Conservation (phyloP, 1,284 basidiomycete genomes). For the Cutaneotrichosporon sp. region DNA sequence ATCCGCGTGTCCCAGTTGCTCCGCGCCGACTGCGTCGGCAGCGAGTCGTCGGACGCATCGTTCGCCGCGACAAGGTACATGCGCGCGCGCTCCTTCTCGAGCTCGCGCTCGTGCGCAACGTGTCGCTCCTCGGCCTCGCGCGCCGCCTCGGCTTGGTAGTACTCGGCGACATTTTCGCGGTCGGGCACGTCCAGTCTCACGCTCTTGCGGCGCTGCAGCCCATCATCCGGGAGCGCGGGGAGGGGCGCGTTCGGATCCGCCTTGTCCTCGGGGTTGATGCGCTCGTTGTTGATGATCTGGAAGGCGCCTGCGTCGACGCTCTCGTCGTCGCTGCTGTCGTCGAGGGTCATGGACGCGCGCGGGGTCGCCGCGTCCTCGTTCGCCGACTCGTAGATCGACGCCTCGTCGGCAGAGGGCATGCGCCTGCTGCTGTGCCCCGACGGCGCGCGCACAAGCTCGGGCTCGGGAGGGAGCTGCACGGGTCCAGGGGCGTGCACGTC, state of each 20-base stretch:
- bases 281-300: slow-evolving; percentile 48
- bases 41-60: slow-evolving; percentile 16
- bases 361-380: slow-evolving; percentile 34
- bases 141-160: slow-evolving; percentile 4
- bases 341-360: slow-evolving; percentile 10
- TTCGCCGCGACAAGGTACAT: slow-evolving; percentile 14
- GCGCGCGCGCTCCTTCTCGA: slow-evolving; percentile 6
- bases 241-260: not conserved
- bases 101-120: slow-evolving; percentile 2
- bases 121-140: slow-evolving; percentile 9
- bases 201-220: slow-evolving; percentile 39
- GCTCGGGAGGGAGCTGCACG: slow-evolving; percentile 31
- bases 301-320: slow-evolving; percentile 29
- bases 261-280: slow-evolving; percentile 11
- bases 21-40: not conserved
- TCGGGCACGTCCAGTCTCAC: slow-evolving; percentile 45
- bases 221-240: slow-evolving; percentile 6
- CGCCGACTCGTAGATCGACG: slow-evolving; percentile 50
- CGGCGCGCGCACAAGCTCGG: slow-evolving; percentile 13
- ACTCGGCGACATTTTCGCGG: not conserved
- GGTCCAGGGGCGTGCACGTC: slow-evolving; percentile 46
- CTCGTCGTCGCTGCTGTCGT: slow-evolving; percentile 39
- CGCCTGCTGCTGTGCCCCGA: not conserved
- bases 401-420: slow-evolving; percentile 29
- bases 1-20: slow-evolving; percentile 47